phyloP scores from a whole-genome alignment of 768 basidiomycete species.

The Candolleomyces eurysporus region DNA sequence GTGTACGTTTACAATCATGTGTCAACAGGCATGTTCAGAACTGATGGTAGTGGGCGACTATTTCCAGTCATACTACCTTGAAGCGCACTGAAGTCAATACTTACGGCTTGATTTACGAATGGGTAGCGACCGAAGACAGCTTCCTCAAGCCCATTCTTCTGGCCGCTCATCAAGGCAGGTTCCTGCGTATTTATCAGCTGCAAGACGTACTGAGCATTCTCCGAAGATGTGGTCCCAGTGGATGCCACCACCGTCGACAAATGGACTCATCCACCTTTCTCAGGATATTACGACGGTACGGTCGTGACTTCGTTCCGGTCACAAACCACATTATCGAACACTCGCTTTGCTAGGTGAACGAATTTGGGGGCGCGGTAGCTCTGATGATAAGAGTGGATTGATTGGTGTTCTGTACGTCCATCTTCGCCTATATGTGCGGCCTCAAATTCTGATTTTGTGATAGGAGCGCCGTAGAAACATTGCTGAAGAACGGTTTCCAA shows the following conservation, averaged over 20 bases:
- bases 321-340: not conserved
- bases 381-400: constrained; percentile 75
- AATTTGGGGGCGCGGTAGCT: constrained; percentile 75
- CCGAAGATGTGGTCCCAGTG: constrained; percentile 69
- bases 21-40: not conserved
- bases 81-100: constrained; percentile 71
- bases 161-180: constrained; percentile 63
- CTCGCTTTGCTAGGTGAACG: constrained; percentile 33
- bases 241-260: constrained; percentile 49
- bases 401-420: constrained; percentile 56
- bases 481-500: constrained; percentile 59
- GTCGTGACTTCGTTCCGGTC: not conserved
- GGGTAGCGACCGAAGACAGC: constrained; percentile 57
- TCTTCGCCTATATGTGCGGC: not conserved
- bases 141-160: constrained; percentile 68
- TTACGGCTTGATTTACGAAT: constrained; percentile 71
- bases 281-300: constrained; percentile 57
- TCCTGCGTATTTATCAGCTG: not conserved
- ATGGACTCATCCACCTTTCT: constrained; percentile 65
- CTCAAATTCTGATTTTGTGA: not conserved
- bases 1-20: constrained; percentile 43
- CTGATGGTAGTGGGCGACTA: not conserved
- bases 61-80: constrained; percentile 52
- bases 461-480: constrained; percentile 58
- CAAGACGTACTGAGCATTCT: not conserved